Base-by-base conservation (phyloP, 441 rosid genomes). In the Populus tomentosa region DNA sequence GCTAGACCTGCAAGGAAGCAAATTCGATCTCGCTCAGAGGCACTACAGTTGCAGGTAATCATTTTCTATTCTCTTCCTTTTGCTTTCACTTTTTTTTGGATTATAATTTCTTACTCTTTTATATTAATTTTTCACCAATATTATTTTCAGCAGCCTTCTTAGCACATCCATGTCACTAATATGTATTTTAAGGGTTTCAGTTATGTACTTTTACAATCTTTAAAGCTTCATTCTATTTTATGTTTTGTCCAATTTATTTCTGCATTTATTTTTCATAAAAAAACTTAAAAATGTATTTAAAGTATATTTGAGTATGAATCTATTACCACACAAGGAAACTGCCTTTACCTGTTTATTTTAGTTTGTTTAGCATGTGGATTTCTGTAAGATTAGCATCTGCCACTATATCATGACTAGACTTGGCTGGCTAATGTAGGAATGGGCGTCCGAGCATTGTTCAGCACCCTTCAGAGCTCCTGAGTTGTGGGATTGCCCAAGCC, bases 381-480 rank as follows among this genome's bases (percentile, higher is more conserved):
- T 67, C 70, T 30, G 70, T 67, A 14, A 30, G 20, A 20, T 67
- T 67, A 30, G 42, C 42, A 67, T 38, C 53, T n/a, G 10, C 16
- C 21, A 69, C 59, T 21, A 24, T 63, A 53, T 67, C 50, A 66
- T 83, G 35, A 80, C 69, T 77, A 70, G 53, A 56, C 61, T 75
- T 77, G 71, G 80, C 72, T 75, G 75, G 66, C 10, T 79, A 71
- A 8, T 72, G 11, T 77, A 97, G 98, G 99, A 97, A 82, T 94
- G 99, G 98, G 90, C 99, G 82, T 82, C 97, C 61, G 97, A 93
- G 79, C 98, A 96, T 85, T 94, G 98, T 82, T 90, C 98, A 62
- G 99, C 99, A 81, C 98, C 98, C 65, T 88, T 90, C 81, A 92
- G 98, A 86, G 98, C 99, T 78, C 99, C 99, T 20, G 99, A 94